phyloP scores from a whole-genome alignment of 176 grass and related monocot species.

The Poa annua region DNA sequence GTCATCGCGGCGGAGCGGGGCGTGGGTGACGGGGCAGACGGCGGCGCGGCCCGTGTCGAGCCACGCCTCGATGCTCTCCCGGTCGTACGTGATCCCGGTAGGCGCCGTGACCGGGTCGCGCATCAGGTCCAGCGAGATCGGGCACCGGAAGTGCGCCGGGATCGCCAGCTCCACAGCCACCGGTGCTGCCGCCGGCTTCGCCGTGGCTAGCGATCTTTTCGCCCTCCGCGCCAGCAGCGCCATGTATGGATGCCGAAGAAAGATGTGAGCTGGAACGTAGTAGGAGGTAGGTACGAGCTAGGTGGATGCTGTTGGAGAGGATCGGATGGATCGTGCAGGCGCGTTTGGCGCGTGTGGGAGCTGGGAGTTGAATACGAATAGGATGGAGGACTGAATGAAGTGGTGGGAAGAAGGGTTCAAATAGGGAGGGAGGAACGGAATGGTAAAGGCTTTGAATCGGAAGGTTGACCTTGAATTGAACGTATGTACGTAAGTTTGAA shows the following conservation, averaged over 20 bases:
- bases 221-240: constrained; percentile 48
- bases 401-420: constrained; percentile 58
- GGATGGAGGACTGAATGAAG: constrained; percentile 16
- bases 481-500: constrained; percentile 47
- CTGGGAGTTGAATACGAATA: constrained; percentile 45
- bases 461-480: constrained; percentile 70
- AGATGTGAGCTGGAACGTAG: not conserved
- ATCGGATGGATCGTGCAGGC: not conserved
- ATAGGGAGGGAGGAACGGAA: constrained; percentile 42
- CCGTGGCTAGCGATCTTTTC: constrained; percentile 10
- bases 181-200: not conserved
- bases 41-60: constrained; percentile 58
- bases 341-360: constrained; percentile 5
- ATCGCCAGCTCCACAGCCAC: constrained; percentile 50
- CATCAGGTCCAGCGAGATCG: constrained; percentile 90
- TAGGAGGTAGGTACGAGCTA: not conserved
- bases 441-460: constrained; percentile 58
- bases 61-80: constrained; percentile 85
- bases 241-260: constrained; percentile 3
- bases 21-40: constrained; percentile 73
- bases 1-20: constrained; percentile 59
- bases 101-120: constrained; percentile 74
- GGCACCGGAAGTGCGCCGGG: constrained; percentile 80
- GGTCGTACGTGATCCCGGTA: constrained; percentile 88
- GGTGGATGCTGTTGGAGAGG: not conserved